Evolutionary conservation across 148 eudicot species (phyloP), one percentile per base, ranked within the genome.

Genomic region (Limonium bicolor): DNA sequence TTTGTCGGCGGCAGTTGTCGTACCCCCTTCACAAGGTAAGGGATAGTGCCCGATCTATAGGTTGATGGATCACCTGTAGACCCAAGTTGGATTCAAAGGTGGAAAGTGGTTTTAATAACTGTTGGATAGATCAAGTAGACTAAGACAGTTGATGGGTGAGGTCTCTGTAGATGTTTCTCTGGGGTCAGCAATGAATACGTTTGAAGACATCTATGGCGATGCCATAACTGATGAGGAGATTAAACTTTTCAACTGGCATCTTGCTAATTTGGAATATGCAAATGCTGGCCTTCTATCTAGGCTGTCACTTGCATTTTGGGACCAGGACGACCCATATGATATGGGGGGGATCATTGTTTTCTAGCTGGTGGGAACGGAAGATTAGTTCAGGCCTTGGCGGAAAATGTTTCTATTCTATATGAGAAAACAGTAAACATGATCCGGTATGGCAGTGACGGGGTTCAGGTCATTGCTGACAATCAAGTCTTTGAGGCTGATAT

Each of bases 341-440:
- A 88, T 88, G 96, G 96, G 96, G 23, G 96, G 28, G 96, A 83
- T 70, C 97, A 88, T 58, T 88, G 97, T 68, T 88, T 88, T 56
- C 56, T 80, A 46, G 53, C 78, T 23, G 97, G 97, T 47, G 97
- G 97, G 22, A 88, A 88, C 64, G 97, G 92, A 23, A 75, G 59
- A 51, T 56, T 88, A 41, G 79, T 88, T 30, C 80, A 84, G 45
- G 93, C 95, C 32, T 65, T 88, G 55, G 64, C 77, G 14, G 97
- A 88, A 57, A 78, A 78, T 39, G 72, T 84, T 14, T 69, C 93
- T 1, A 73, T 83, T 50, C 46, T 72, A 12, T 88, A 70, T 66
- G 99, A 78, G 56, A 84, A 77, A 59, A 77, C 74, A 6, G 99
- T 84, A 25, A 60, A 78, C 22, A 60, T 78, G 11, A 69, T 84